Base-by-base conservation (phyloP, 1,284 basidiomycete species). In the Pseudozyma thailandica region DNA sequence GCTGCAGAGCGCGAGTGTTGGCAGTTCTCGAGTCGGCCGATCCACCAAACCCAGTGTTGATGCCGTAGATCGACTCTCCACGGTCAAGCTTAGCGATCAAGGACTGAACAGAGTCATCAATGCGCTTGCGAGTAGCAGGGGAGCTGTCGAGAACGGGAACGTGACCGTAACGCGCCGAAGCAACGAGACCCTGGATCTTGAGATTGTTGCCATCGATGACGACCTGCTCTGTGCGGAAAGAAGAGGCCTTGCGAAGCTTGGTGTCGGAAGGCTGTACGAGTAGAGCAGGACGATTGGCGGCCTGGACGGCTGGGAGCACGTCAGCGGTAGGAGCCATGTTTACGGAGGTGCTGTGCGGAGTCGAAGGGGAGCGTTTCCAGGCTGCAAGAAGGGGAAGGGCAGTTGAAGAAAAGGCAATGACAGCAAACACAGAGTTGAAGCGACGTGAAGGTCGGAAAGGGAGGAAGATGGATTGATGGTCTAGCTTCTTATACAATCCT, bases 1-100 rank as follows among this genome's bases (percentile, higher is more conserved):
- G 60, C 69, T 79, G 78, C 5, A 79, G 56, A 1, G 76, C 78
- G 13, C 57, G 62, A 12, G 72, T 72, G 53, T 78, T 76, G 48
- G 68, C 54, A 15, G 78, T 79, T 8, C 78, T 37, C 26, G 76
- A 76, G 37, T 78, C 76, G 7, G 78, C 78, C 7, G 70, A 74
- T 8, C 78, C 78, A 28, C 78, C 78, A 27, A 79, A 79, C 15
- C 78, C 78, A 9, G 78, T 78, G 52, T 74, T 74, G 64, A 73
- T 73, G 39, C 70, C 70, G 50, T 73, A 78, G 46, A 78, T 65
- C 39, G 74, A 76, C 53, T 77, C 76, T 44, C 76, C 76, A 26
- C 72, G 69, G 28, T 71, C 58, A 27, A 78, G 68, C 50, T 74
- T 71, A 23, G 68, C 69, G 46, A 71, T 63, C 9, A 78, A 50